Evolutionary conservation across 2,329 filamentous ascomycete genomes (phyloP), one percentile per base, ranked within the genome.

Genomic region (Aureobasidium sp.): DNA sequence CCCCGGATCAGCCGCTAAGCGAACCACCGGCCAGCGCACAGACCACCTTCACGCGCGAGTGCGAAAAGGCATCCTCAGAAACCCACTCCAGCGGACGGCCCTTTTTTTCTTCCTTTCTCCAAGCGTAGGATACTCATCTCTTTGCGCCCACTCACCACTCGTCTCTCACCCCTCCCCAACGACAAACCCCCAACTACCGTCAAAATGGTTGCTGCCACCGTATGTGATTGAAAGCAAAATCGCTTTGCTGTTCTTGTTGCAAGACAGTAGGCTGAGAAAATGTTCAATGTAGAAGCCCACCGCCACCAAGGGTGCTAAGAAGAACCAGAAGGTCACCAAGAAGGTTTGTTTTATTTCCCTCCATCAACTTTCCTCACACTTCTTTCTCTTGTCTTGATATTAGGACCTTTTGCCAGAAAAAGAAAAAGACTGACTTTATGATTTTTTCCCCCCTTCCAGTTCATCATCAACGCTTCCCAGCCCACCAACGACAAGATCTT

Each of bases 401-500:
- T 19, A 14, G n/a, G n/a, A 35, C 8, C 5, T 6, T n/a, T 14
- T 12, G 14, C 8, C 7, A 5, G 32, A n/a, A n/a, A n/a, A n/a
- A n/a, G n/a, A n/a, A n/a, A n/a, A n/a, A n/a, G n/a, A n/a, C n/a
- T n/a, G n/a, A n/a, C n/a, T n/a, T n/a, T n/a, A n/a, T n/a, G n/a
- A n/a, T n/a, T n/a, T n/a, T n/a, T n/a, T n/a, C n/a, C n/a, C n/a
- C n/a, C n/a, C 40, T 39, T 16, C 55, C 32, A 94, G 91, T 98
- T 89, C 85, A 85, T 95, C 81, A 97, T 98, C 88, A 95, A 98
- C 81, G 91, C 90, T 75, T 90, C 88, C 70, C 91, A 97, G 79
- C 93, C 93, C 69, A 90, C 90, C 66, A 88, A 84, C 79, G 93
- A 98, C 84, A 97, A 97, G 86, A 98, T 98, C 84, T 97, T 98